phyloP scores from a whole-genome alignment of 1,284 basidiomycete species.

The Melanopsichium pennsylvanicum region DNA sequence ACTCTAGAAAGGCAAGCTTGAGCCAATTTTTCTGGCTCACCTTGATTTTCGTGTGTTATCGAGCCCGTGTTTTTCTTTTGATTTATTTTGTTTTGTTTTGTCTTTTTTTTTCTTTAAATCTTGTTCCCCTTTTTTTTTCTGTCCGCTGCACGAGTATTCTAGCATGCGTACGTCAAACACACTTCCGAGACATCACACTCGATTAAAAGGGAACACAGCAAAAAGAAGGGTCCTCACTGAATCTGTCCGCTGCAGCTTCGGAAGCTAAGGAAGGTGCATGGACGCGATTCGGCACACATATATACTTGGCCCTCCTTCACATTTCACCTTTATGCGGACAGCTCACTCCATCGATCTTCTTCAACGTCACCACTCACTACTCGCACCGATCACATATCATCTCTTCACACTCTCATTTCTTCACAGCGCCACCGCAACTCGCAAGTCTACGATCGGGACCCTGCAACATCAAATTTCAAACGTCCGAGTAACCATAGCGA shows the following conservation, averaged over 20 bases:
- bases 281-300: constrained; percentile 7
- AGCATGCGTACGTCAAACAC: neutral
- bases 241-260: constrained; percentile 1
- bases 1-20: constrained; percentile 15
- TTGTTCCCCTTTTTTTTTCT: neutral
- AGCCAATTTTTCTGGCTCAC: no score
- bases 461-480: no score
- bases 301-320: constrained; percentile 7
- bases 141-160: constrained; percentile 1
- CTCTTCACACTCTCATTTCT: no score
- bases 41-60: no score
- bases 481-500: no score
- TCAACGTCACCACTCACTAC: constrained; percentile 1
- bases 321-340: neutral
- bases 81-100: neutral
- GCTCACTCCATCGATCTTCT: constrained; percentile 1
- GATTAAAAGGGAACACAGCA: no score
- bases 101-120: neutral
- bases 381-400: no score
- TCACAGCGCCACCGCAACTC: no score
- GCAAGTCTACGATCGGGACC: no score
- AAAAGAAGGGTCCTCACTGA: neutral
- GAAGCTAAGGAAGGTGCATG: no score
- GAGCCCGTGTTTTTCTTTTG: neutral
- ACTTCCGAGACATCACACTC: neutral